Percentiles rank a stretch among this genome's conserved stretches.
phyloP scores from a whole-genome alignment of 2,329 filamentous ascomycete genomes.

The Neurospora crassa region DNA sequence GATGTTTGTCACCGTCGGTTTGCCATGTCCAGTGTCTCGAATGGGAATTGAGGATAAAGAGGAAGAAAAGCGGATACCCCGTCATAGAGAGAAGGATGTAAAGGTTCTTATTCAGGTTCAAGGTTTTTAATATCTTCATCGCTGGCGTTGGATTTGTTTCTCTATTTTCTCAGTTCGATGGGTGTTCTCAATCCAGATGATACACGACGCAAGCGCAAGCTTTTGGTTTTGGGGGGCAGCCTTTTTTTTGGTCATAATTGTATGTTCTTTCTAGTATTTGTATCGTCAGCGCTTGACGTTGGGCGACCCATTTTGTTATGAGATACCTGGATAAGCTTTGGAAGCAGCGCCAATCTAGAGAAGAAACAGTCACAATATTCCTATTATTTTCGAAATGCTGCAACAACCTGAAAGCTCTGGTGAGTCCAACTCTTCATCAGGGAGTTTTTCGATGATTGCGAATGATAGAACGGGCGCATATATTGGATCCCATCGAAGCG shows the following conservation, averaged over 20 bases:
- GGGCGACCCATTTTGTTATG: background rate
- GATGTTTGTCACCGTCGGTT: background rate
- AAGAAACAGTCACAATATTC: background rate
- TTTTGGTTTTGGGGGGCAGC: background rate
- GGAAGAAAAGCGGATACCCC: background rate
- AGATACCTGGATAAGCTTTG: background rate
- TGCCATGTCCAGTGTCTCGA: background rate
- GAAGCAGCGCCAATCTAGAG: background rate
- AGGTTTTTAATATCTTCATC: background rate
- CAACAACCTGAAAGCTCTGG: background rate
- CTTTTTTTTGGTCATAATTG: background rate
- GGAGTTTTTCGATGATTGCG: background rate
- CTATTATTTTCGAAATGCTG: background rate
- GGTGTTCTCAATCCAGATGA: background rate
- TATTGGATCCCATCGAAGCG: background rate
- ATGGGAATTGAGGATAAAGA: background rate
- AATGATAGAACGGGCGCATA: background rate
- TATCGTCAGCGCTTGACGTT: background rate
- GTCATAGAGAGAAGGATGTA: background rate
- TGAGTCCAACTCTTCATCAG: background rate
- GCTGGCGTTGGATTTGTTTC: background rate
- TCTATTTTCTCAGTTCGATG: background rate
- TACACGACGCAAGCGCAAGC: background rate
- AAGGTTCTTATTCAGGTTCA: background rate
- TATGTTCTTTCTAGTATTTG: background rate